Evolutionary conservation across 73 alveolate species (phyloP), one percentile per base, ranked within the genome.

Genomic region (Paramecium tetraurelia): DNA sequence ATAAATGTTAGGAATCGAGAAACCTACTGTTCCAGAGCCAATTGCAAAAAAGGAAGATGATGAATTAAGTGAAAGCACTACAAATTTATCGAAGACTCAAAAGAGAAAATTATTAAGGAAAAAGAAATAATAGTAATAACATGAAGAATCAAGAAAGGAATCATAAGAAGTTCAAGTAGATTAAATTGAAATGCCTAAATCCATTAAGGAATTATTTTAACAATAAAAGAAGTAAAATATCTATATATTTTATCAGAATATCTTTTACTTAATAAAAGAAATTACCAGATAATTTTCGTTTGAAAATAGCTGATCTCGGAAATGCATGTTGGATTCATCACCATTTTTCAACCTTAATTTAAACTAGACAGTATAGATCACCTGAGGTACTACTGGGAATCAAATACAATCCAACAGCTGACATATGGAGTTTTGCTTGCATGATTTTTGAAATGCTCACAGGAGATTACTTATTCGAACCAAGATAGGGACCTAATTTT

Each of bases 351-450:
- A 93, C 94, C 71, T 98, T 96, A 44, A 98, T 98, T 43, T 96
- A 98, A 92, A 98, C 99, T 36, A 80, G 99, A 58, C 43, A 76
- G 57, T 93, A 93, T 76, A 68, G 96, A 40, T 86, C 96, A 22
- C 96, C 96, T 18, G 96, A 93, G 92, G 95, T 93, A 16, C 92
- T 98, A 36, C 92, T 98, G 71, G 99, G 99, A 29, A 95, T 96
- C 35, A 95, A 94, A 70, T 98, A 98, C 92, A 95, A 96, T 86
- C 95, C 97, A 31, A 94, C 98, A 9, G 99, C 99, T 9, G 99
- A 98, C 92, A 93, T 98, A 43, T 98, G 99, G 99, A 94, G 98
- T 86, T 97, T 98, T 70, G 99, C 98, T 8, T 98, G 99, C 93
- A 97, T 98, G 93, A 94, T 97, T 11, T 96, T 98, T 84, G 99